Percentiles rank a stretch among this genome's conserved stretches.
phyloP scores from a whole-genome alignment of 2,329 filamentous ascomycete species.

The Microdochium trichocladiopsis region DNA sequence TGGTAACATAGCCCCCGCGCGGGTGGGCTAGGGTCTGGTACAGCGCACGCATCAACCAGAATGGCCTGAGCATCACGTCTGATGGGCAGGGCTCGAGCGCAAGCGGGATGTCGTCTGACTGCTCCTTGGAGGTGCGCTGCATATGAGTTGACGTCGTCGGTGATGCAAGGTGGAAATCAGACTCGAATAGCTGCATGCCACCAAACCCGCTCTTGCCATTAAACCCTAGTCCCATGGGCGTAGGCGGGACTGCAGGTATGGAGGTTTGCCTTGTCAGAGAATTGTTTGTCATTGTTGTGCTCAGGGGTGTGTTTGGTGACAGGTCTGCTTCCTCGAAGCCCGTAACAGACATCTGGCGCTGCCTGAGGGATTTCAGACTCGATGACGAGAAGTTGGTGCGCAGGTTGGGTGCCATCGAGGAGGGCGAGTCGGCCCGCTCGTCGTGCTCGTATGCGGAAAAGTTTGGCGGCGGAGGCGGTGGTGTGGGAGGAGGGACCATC shows the following conservation, averaged over 20 bases:
- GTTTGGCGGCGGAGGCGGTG: constrained; percentile 18
- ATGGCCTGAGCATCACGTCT: constrained; percentile 83
- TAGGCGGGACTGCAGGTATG: constrained; percentile 55
- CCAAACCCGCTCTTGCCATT: constrained; percentile 51
- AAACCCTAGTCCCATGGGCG: constrained; percentile 58
- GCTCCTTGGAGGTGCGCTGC: constrained; percentile 40
- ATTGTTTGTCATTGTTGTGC: constrained; percentile 49
- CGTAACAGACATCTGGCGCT: constrained; percentile 64
- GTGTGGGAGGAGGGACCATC: constrained; percentile 15
- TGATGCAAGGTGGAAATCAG: constrained; percentile 61
- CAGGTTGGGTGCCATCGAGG: constrained; percentile 38
- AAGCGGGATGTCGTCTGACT: constrained; percentile 59
- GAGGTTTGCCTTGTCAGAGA: constrained; percentile 42
- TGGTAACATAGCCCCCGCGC: constrained; percentile 85
- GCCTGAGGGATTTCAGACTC: constrained; percentile 64
- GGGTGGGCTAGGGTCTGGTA: constrained; percentile 91
- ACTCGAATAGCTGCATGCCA: constrained; percentile 78
- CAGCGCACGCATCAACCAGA: constrained; percentile 94
- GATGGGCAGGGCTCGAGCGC: constrained; percentile 88
- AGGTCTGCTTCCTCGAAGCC: constrained; percentile 57
- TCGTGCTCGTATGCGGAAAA: constrained; percentile 25
- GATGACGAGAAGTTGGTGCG: constrained; percentile 66
- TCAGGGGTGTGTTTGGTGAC: constrained; percentile 70
- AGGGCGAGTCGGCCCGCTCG: constrained; percentile 45
- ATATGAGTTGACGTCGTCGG: constrained; percentile 55